Evolutionary conservation across 352 stramenopile species (phyloP), one percentile per base, ranked within the genome.

Genomic region (Pythium utonaiense): DNA sequence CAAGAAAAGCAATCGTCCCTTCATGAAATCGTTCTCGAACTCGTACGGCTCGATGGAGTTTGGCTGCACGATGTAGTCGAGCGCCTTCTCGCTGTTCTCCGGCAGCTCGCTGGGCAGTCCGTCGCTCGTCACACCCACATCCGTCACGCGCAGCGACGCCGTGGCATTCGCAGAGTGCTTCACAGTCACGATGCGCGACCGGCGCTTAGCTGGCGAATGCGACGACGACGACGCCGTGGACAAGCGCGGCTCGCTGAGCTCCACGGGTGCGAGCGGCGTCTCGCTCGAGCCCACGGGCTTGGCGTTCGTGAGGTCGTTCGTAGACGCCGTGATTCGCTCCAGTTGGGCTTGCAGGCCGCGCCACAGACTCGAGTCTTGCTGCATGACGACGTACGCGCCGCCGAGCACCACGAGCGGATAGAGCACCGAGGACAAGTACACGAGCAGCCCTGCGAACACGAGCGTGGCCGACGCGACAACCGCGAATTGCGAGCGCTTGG

Each of bases 21-120:
- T 78, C 42, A 91, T 81, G 53, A 87, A 88, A 9, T 88, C 83
- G 65, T 95, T 95, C 64, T 91, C 78, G 30, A 95, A 91, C n/a
- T 59, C 64, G 53, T 86, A 71, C 12, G 80, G 79, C 45, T 67
- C 67, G 1, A 61, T 41, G 3, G 58, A 61, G 42, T 80, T 78
- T 14, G 74, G 64, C 40, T 67, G 33, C 12, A 78, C 63, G 40
- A 74, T 67, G 53, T 57, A 62, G 31, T 67, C 36, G 16, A 62
- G 38, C 5, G 61, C 38, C 16, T 59, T 25, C 12, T 58, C 53
- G 30, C 60, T 67, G 53, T 60, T 19, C n/a, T 56, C 50, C 6
- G 50, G 55, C 28, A 62, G 28, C 27, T 56, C 28, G 2, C 31
- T 41, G 9, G 64, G 64, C n/a, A 53, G 28, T 5, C 58, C 64